Evolutionary conservation across 495 filamentous ascomycete genomes (phyloP).

Genomic region (Tuber umbilicatum): DNA sequence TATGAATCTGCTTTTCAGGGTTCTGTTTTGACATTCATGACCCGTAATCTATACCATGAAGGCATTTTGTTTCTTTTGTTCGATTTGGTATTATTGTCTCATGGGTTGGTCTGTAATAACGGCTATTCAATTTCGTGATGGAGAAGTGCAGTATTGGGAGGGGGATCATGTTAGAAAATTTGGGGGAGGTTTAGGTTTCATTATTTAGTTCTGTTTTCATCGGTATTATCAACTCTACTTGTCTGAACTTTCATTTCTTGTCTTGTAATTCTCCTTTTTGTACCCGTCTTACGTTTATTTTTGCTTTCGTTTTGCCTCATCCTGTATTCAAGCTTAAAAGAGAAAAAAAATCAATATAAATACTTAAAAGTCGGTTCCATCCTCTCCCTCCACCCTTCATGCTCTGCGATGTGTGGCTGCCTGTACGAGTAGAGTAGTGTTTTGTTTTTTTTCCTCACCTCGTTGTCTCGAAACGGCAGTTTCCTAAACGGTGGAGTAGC

Average conservation of each 20-base stretch:
- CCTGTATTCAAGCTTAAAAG: not conserved
- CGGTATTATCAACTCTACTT: not conserved
- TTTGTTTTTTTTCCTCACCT: not conserved
- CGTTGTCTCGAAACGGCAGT: not conserved
- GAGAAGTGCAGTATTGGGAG: too few species aligned
- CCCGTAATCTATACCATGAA: slow-evolving; percentile 8
- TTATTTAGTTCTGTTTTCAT: not conserved
- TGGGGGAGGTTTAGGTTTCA: slow-evolving; percentile 6
- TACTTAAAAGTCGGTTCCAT: not conserved
- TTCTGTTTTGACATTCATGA: slow-evolving; percentile 6
- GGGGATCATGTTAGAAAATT: not conserved
- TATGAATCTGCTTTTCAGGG: not conserved
- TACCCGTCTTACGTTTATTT: not conserved
- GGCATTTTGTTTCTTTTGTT: slow-evolving; percentile 21
- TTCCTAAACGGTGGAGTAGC: not conserved
- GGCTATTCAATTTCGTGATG: not conserved
- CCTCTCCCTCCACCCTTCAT: not conserved
- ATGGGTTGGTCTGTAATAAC: slow-evolving; percentile 17
- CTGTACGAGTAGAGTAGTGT: too few species aligned
- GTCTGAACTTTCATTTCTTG: not conserved
- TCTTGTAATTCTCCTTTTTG: not conserved
- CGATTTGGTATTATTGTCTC: slow-evolving; percentile 16
- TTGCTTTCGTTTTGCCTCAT: not conserved
- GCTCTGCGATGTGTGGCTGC: not conserved
- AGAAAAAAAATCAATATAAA: not conserved